These are phyloP conservation scores for Monosporascus cannonballus DNA, from an alignment of 2,329 filamentous ascomycete species.

Conservation along the genomic window DNA sequence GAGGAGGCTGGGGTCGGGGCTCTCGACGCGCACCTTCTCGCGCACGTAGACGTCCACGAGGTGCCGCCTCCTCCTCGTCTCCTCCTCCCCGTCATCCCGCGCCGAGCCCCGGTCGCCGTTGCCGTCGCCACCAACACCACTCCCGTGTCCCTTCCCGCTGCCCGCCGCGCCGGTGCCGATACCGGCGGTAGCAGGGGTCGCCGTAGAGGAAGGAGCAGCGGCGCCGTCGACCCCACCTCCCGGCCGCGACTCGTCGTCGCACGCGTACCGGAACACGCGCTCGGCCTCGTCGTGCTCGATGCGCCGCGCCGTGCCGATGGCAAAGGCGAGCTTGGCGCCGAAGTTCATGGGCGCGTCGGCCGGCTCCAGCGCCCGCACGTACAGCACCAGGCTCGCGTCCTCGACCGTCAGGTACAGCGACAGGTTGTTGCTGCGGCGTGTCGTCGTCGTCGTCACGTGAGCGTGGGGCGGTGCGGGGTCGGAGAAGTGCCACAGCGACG, in stretches of 20 bases:
- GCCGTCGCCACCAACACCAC: constrained; percentile 8
- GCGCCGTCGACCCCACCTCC: constrained; percentile 9
- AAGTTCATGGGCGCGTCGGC: constrained; percentile 55
- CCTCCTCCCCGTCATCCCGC: constrained; percentile 5
- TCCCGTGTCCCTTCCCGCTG: constrained; percentile 2
- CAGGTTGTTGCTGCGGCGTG: constrained; percentile 45
- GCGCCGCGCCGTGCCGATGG: constrained; percentile 57
- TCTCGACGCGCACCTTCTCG: constrained; percentile 86
- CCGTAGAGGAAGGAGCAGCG: not conserved
- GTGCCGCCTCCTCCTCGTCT: constrained; percentile 1
- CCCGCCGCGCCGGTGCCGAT: constrained; percentile 7
- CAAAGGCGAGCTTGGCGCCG: constrained; percentile 63
- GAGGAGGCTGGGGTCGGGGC: constrained; percentile 80
- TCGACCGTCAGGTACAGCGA: constrained; percentile 68
- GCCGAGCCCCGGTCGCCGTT: not conserved
- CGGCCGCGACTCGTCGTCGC: constrained; percentile 11
- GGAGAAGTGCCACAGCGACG: constrained; percentile 21
- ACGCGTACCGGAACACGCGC: constrained; percentile 59
- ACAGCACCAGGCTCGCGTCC: constrained; percentile 64
- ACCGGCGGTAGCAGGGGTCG: constrained; percentile 1
- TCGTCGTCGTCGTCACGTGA: not conserved
- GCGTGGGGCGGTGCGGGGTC: constrained; percentile 26
- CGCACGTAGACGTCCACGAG: constrained; percentile 68
- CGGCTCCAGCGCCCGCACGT: constrained; percentile 63
- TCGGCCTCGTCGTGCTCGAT: constrained; percentile 77